phyloP scores from a whole-genome alignment of 2,329 filamentous ascomycete species.

The Knufia petricola region DNA sequence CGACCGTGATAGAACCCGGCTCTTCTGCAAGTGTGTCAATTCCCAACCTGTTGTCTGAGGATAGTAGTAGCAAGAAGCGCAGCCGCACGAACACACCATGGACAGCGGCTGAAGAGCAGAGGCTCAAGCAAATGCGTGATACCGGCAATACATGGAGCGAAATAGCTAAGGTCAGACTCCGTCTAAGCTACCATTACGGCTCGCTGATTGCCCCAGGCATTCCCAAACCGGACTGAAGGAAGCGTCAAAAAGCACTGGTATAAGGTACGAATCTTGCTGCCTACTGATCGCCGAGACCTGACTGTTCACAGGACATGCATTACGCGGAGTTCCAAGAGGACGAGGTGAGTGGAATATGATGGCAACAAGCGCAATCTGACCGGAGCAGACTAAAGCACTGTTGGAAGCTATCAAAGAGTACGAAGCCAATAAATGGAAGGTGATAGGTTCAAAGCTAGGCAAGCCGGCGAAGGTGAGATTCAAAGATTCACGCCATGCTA shows the following conservation, averaged over 20 bases:
- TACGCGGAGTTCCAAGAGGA: constrained; percentile 98
- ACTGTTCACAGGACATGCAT: constrained; percentile 72
- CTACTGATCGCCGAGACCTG: constrained; percentile 21
- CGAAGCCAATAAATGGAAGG: constrained; percentile 97
- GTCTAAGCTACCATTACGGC: no score
- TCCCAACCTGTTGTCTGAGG: constrained; percentile 15
- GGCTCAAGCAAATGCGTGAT: constrained; percentile 89
- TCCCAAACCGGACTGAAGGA: constrained; percentile 85
- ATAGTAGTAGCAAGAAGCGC: constrained; percentile 62
- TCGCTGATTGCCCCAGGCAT: constrained; percentile 50
- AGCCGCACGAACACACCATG: constrained; percentile 90
- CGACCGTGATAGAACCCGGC: constrained; percentile 7
- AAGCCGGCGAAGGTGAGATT: constrained; percentile 81
- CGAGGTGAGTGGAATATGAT: constrained; percentile 52
- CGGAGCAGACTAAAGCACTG: constrained; percentile 41
- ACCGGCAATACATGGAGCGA: constrained; percentile 92
- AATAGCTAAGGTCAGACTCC: constrained; percentile 75
- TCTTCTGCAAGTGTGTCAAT: constrained; percentile 13
- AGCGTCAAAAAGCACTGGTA: constrained; percentile 99
- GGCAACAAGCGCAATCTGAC: background rate
- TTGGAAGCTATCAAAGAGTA: constrained; percentile 97
- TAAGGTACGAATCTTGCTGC: constrained; percentile 53
- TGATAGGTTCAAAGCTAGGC: constrained; percentile 89
- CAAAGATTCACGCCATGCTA: no score
- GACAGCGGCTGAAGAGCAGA: constrained; percentile 87